Conservation (phyloP, 768 basidiomycete species). For the Pulveroboletus sp. region DNA sequence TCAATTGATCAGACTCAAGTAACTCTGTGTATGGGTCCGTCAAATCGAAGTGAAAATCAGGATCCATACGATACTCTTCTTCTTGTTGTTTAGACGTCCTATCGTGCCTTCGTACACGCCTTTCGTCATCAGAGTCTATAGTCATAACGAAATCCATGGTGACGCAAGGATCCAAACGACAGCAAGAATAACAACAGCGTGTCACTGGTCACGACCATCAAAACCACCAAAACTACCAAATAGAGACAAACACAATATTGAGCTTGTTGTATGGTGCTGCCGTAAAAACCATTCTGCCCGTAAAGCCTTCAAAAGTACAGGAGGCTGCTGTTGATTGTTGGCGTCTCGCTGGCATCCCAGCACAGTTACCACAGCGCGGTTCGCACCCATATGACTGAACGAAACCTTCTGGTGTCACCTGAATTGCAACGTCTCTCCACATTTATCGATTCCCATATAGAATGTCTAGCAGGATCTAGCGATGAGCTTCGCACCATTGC, state of each 20-base stretch:
- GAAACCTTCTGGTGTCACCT: constrained; percentile 27
- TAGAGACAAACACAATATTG: constrained; percentile 13
- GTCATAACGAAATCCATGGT: constrained; percentile 73
- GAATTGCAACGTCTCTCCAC: constrained; percentile 49
- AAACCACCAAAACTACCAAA: constrained; percentile 14
- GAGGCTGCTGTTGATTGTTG: no score
- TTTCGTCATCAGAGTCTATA: constrained; percentile 76
- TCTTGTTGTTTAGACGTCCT: constrained; percentile 29
- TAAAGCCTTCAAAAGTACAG: no score
- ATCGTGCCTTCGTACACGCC: constrained; percentile 25
- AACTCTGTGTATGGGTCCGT: constrained; percentile 64
- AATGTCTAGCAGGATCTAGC: constrained; percentile 54
- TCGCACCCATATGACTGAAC: constrained; percentile 17
- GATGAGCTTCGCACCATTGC: constrained; percentile 53
- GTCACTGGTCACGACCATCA: no score
- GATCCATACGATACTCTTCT: constrained; percentile 67
- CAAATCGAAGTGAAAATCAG: constrained; percentile 79
- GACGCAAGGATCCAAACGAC: no score
- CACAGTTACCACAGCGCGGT: background rate
- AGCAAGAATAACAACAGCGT: no score
- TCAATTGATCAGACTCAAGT: constrained; percentile 39
- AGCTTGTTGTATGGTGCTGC: no score
- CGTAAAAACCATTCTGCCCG: no score
- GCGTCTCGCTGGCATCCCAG: background rate
- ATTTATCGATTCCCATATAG: constrained; percentile 51